phyloP scores from a whole-genome alignment of 768 basidiomycete species.

The Boletus rubescentipes region DNA sequence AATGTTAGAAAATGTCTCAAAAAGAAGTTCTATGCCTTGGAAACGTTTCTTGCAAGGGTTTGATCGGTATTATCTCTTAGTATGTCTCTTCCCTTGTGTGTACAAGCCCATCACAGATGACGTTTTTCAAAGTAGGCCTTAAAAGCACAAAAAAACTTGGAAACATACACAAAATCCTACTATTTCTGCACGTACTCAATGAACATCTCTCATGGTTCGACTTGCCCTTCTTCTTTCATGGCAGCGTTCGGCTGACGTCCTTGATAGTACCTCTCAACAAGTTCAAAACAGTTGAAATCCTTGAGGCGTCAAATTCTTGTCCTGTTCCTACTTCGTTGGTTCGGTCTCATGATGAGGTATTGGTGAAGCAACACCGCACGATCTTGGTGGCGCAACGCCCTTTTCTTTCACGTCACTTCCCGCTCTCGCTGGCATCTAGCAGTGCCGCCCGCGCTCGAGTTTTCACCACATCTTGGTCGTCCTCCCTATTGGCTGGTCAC shows the following conservation, averaged over 20 bases:
- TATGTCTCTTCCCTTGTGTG: background rate
- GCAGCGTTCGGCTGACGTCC: background rate
- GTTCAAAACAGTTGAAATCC: background rate
- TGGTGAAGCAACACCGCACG: no score
- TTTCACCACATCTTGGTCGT: no score
- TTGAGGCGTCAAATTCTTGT: background rate
- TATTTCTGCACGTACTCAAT: background rate
- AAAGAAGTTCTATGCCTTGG: background rate
- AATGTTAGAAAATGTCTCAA: background rate
- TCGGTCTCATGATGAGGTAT: no score
- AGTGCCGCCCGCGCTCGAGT: no score
- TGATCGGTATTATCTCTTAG: background rate
- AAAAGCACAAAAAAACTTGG: conserved; percentile 4
- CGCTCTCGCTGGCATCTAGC: no score
- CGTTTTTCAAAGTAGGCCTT: background rate
- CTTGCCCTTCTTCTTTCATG: background rate
- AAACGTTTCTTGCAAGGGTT: background rate
- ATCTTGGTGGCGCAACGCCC: no score
- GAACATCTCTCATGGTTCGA: background rate
- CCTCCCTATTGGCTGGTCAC: no score
- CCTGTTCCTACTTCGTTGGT: background rate
- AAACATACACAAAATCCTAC: background rate
- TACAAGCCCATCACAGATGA: background rate
- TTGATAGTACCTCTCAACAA: background rate
- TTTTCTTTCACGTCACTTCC: no score